Evolutionary conservation across 2,329 filamentous ascomycete species (phyloP), one percentile per base, ranked within the genome.

Genomic region (Cryphonectria parasitica): DNA sequence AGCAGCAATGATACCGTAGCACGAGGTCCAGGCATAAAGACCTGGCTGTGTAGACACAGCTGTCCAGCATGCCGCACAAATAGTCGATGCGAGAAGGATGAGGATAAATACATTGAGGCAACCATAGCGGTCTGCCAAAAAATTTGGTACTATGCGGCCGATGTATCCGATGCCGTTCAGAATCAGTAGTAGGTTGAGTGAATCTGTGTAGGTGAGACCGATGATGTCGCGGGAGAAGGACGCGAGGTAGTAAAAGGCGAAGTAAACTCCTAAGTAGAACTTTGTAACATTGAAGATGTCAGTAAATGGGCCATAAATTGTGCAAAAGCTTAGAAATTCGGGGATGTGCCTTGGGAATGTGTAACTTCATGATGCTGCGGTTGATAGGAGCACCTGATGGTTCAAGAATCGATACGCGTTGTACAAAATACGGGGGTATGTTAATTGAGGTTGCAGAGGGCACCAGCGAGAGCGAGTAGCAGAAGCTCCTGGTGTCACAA

Each of bases 101-200:
- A 89, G 84, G 36, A 89, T 83, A 71, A 91, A 82, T 43, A 89
- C 80, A 75, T 90, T 92, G 71, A 93, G 77, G 0, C 87, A 83
- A 0, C 91, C 91, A 36, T 62, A 62, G 31, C 19, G 58, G 58
- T 62, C 58, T 6, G 58, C 58, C 22, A 62, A 22, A 34, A 62
- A 62, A 13, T 41, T 41, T 31, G 58, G 58, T 19, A 62, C 58
- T 34, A 62, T 41, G 58, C 58, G 58, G 36, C 58, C 58, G 36
- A 62, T 62, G 2, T 34, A 34, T 34, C 58, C 58, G 36, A 62
- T 41, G 13, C 58, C 58, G 58, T 62, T 62, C 28, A 62, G 17
- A 13, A 62, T 36, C 58, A 62, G 28, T 19, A 62, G 28, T 34
- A 62, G 58, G 28, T 62, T 41, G 25, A 62, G 28, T 22, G 58